Evolutionary conservation across 139 green algal species (phyloP).

Genomic region (Desmodesmus armatus): DNA sequence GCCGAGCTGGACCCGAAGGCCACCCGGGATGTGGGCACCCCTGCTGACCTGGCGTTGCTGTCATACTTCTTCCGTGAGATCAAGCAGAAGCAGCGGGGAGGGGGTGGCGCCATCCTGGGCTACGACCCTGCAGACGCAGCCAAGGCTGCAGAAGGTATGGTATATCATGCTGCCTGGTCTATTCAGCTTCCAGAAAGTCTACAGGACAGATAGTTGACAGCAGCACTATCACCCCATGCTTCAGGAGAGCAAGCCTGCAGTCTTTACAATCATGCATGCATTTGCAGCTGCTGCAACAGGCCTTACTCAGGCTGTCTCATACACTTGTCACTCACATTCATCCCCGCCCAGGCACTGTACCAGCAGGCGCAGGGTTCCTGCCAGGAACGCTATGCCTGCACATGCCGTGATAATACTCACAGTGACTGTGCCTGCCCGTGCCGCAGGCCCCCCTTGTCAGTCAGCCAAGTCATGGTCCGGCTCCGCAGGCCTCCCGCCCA

Average conservation of each 20-base stretch:
- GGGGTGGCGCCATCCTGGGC: not conserved
- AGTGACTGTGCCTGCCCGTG: not conserved
- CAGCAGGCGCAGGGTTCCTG: too few relatives aligned
- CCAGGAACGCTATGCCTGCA: too few relatives aligned
- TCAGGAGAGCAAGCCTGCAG: not conserved
- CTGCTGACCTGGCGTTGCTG: conserved; percentile 8
- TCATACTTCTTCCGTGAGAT: conserved; percentile 36
- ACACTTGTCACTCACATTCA: too few relatives aligned
- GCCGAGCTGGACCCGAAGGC: conserved; percentile 8
- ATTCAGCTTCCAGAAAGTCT: not conserved
- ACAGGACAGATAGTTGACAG: not conserved
- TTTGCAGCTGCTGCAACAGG: not conserved
- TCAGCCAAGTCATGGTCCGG: not conserved
- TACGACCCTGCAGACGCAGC: not conserved
- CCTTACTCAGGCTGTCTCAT: too few relatives aligned
- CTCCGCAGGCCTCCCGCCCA: not conserved
- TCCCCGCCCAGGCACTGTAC: too few relatives aligned
- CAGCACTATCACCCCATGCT: not conserved
- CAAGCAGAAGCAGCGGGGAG: conserved; percentile 13
- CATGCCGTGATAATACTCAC: too few relatives aligned
- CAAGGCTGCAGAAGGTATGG: not conserved
- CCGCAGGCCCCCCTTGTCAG: not conserved
- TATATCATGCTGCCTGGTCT: not conserved
- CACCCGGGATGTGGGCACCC: conserved; percentile 7
- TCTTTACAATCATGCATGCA: not conserved